A percentile compares a stretch with the other conserved stretches of the same genome.
These are phyloP conservation scores for Rhynchosporium graminicola DNA, from an alignment of 2,329 filamentous ascomycete genomes.

Conservation along the genomic window DNA sequence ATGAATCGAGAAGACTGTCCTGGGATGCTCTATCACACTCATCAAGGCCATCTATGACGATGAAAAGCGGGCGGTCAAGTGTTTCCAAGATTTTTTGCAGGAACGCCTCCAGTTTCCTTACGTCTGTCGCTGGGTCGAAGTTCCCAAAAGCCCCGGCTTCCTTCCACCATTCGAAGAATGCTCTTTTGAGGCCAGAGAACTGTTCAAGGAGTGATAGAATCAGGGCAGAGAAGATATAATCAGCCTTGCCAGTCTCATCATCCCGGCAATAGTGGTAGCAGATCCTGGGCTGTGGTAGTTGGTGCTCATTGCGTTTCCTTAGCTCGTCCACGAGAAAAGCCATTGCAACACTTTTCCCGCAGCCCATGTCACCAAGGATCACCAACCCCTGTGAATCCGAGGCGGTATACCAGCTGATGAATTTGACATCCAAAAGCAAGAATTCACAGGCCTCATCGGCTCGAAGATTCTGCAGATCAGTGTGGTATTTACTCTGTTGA, in stretches of 20 bases:
- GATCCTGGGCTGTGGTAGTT: conserved; percentile 5
- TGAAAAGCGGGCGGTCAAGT: conserved; percentile 7
- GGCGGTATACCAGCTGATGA: conserved; percentile 7
- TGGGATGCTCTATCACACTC: conserved; percentile 2
- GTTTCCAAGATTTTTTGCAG: conserved; percentile 1
- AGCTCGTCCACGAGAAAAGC: conserved; percentile 9
- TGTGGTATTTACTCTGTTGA: conserved; percentile 9
- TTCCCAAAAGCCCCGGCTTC: conserved; percentile 5
- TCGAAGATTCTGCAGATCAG: conserved; percentile 8
- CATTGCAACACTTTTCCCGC: conserved; percentile 6
- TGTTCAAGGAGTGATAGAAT: conserved; percentile 6
- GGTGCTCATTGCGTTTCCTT: conserved; percentile 6
- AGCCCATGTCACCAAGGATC: conserved; percentile 10
- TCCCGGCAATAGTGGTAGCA: conserved; percentile 12
- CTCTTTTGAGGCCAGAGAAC: conserved; percentile 8
- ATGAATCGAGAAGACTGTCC: conserved; percentile 2
- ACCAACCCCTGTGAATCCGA: conserved; percentile 7
- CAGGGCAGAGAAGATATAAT: conserved; percentile 1
- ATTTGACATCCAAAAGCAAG: conserved; percentile 1
- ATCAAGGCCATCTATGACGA: conserved; percentile 6
- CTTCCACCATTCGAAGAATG: conserved; percentile 7
- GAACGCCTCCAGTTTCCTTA: conserved; percentile 1
- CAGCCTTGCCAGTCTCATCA: conserved; percentile 8
- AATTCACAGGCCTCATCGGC: conserved; percentile 4
- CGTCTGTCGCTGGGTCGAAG: conserved; percentile 7